Evolutionary conservation across 2,329 filamentous ascomycete species (phyloP).

Genomic region (Teratosphaeriaceae sp.): DNA sequence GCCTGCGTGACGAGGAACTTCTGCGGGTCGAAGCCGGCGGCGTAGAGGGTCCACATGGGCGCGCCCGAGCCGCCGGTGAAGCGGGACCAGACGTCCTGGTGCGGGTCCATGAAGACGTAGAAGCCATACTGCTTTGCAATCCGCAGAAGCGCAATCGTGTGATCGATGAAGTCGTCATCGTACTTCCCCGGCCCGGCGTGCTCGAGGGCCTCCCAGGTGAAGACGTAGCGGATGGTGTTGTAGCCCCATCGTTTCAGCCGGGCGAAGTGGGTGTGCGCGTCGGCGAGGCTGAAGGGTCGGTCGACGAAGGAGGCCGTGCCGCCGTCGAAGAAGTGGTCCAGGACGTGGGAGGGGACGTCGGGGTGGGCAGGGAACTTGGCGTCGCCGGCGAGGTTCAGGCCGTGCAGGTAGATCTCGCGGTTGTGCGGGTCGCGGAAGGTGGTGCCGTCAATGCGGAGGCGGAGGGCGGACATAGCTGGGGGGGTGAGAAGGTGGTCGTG

Average conservation of each 20-base stretch:
- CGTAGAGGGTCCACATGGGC: constrained; percentile 96
- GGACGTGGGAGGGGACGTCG: constrained; percentile 70
- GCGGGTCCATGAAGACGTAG: constrained; percentile 97
- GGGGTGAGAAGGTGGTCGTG: constrained; percentile 1
- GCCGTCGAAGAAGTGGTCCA: constrained; percentile 80
- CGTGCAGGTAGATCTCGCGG: constrained; percentile 80
- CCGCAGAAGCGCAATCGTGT: constrained; percentile 79
- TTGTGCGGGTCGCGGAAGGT: constrained; percentile 76
- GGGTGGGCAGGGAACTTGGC: constrained; percentile 82
- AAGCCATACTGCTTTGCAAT: constrained; percentile 87
- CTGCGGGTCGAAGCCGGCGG: constrained; percentile 81
- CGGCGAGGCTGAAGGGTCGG: constrained; percentile 74
- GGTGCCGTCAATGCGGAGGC: constrained; percentile 76
- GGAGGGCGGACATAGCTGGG: constrained; percentile 42
- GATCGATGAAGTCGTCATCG: constrained; percentile 87
- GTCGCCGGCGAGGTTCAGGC: constrained; percentile 90
- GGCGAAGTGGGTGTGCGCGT: constrained; percentile 80
- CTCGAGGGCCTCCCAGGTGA: constrained; percentile 99
- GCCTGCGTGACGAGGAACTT: constrained; percentile 82
- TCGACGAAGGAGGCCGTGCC: constrained; percentile 86
- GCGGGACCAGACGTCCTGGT: constrained; percentile 97
- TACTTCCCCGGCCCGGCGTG: constrained; percentile 84
- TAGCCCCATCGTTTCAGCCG: constrained; percentile 84
- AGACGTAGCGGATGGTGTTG: constrained; percentile 93
- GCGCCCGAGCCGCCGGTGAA: constrained; percentile 92